Base-by-base conservation (phyloP, 2,329 filamentous ascomycete species). In the Colletotrichum liaoningense region DNA sequence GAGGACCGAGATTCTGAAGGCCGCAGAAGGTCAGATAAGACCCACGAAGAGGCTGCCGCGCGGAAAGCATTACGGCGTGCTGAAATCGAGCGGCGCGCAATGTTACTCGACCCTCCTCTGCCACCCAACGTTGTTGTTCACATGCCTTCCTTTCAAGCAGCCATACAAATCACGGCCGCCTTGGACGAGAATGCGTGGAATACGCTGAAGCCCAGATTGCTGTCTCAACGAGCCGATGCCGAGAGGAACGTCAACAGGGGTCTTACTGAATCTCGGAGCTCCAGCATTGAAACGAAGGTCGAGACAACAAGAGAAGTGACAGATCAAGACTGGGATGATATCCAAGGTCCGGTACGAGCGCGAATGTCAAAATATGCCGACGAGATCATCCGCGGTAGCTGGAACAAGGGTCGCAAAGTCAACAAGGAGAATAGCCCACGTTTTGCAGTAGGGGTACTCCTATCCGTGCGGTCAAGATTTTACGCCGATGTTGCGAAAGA, bases 81-180 rank as follows among this genome's bases (percentile, higher is more conserved):
- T 16, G 93, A 95, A 76, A 95, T 96, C 78, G 93, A 95, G 80
- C 88, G 88, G 64, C 89, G 93, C 33, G 94, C 92, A 78, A 83
- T 89, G 80, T 85, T 88, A 60, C 86, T 96, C 62, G 82, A 91
- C 38, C 93, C 93, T 30, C 92, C 93, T 1, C 84, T 96, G 69
- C 83, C 85, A 62, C 83, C 91, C 52, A 87, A 86, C 75, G 86
- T 93, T 55, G 85, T 95, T 70, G 88, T 88, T 68, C 91, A 93
- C 78, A 93, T 95, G 81, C 88, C 93, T 59, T 91, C 93, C 1
- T 96, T 95, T 80, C 90, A 93, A 78, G 93, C 92, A 49, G 92
- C 94, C 35, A 88, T 93, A 58, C 90, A 94, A 75, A 93, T 94
- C 49, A 89, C 89, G 11, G 87, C 89, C 28, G 91, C 92, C 24